Evolutionary conservation across 202 grass and related monocot genomes (phyloP).

Genomic region (Eragrostis tef): DNA sequence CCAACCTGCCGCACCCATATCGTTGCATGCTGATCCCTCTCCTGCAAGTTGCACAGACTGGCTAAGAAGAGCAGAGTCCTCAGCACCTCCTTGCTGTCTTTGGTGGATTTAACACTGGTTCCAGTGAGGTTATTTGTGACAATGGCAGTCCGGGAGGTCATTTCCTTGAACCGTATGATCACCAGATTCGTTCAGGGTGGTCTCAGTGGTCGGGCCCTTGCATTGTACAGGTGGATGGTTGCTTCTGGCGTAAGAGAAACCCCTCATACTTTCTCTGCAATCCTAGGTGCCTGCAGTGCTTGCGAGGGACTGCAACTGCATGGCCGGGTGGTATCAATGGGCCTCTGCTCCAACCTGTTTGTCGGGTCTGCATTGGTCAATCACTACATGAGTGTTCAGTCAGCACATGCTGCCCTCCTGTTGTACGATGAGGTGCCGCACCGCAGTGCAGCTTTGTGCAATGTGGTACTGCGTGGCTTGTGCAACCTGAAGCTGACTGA

Average conservation of each 20-base stretch:
- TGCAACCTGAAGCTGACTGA: conserved; percentile 27
- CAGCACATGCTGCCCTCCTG: conserved; percentile 28
- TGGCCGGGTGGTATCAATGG: conserved; percentile 11
- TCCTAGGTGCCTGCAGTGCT: conserved; percentile 26
- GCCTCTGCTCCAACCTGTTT: conserved; percentile 36
- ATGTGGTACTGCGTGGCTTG: conserved; percentile 47
- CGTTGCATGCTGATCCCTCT: background rate
- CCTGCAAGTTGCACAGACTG: background rate
- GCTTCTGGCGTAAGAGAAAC: conserved; percentile 36
- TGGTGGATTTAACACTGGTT: background rate
- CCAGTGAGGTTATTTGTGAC: background rate
- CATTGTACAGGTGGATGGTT: conserved; percentile 43
- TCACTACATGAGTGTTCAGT: conserved; percentile 37
- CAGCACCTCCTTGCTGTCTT: background rate
- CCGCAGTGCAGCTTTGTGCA: conserved; percentile 30
- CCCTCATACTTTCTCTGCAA: conserved; percentile 40
- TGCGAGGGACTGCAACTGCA: conserved; percentile 40
- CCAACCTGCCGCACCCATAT: background rate
- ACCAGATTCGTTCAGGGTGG: conserved; percentile 15
- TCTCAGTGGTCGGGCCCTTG: conserved; percentile 2
- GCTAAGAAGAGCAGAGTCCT: background rate
- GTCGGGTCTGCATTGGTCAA: conserved; percentile 41
- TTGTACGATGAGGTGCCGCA: conserved; percentile 14
- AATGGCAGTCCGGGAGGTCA: conserved; percentile 32
- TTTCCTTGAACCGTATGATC: conserved; percentile 49